Evolutionary conservation across 2,329 filamentous ascomycete genomes (phyloP), one percentile per base, ranked within the genome.

Genomic region (Knufia petricola): DNA sequence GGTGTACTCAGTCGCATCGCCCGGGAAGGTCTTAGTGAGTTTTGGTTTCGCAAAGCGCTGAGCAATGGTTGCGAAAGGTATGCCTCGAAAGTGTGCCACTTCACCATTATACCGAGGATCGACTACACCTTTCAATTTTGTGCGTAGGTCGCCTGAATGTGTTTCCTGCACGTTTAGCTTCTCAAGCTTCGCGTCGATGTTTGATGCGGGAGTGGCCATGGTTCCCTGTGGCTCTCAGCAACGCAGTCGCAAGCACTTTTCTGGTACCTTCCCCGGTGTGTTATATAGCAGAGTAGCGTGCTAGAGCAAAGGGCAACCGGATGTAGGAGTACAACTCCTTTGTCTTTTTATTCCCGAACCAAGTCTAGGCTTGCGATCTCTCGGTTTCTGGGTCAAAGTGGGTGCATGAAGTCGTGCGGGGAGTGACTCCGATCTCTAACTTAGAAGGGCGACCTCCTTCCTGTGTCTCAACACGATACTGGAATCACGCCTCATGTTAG

Each of bases 21-120:
- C 24, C 8, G 21, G 26, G 21, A 21, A 32, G 17, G 34, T 4
- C 26, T 28, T 21, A 30, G 3, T 30, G 3, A 31, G 6, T 31
- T 28, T 23, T 30, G 34, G 46, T 21, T 20, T 41, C 4, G 34
- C 34, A 20, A 48, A 48, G 13, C 46, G 34, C 31, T 31, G 21
- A 9, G 46, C 19, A 17, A 48, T 48, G 12, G 20, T 40, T n/a
- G 34, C 46, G 37, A 28, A 48, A 4, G 34, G 46, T 28, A 48
- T 48, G 26, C 46, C 46, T 41, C 46, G 21, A 20, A 31, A 47
- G 19, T 47, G 44, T 4, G 20, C 24, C 7, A 47, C 34, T 19
- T 28, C 15, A 15, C 32, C 44, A 20, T 28, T 20, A 19, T 47
- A 47, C 9, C 44, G 31, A 19, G 44, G 13, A 24, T 47, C 44